Percentiles rank a stretch among this genome's conserved stretches.
phyloP scores from a whole-genome alignment of 345 rosid genomes.

The Pistacia integerrima region DNA sequence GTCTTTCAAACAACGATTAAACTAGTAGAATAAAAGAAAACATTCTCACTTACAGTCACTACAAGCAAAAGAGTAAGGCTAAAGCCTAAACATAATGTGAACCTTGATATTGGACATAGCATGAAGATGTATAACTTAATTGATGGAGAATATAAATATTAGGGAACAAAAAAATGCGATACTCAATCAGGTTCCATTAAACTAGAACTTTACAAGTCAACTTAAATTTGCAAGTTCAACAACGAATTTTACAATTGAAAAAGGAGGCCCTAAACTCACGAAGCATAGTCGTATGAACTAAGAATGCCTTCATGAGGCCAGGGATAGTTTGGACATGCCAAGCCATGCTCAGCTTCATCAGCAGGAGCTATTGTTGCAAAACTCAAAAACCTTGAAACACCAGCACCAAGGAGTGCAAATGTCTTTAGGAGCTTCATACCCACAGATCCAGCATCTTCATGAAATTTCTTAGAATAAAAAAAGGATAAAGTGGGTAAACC shows the following conservation, averaged over 20 bases:
- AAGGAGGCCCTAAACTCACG: slow-evolving; percentile 59
- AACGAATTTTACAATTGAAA: slow-evolving; percentile 10
- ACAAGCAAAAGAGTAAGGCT: not conserved
- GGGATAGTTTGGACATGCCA: slow-evolving; percentile 82
- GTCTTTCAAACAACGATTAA: too few relatives aligned
- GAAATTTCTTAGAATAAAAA: slow-evolving; percentile 67
- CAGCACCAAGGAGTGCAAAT: slow-evolving; percentile 82
- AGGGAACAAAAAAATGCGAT: not conserved
- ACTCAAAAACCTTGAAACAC: slow-evolving; percentile 78
- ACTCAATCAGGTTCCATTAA: not conserved
- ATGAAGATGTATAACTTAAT: not conserved
- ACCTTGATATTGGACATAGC: too few relatives aligned
- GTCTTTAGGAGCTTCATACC: slow-evolving; percentile 58
- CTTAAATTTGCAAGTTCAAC: not conserved
- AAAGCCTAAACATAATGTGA: not conserved
- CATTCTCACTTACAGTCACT: too few relatives aligned
- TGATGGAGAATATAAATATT: not conserved
- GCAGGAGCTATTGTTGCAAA: slow-evolving; percentile 81
- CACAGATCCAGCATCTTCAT: slow-evolving; percentile 58
- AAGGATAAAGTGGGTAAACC: slow-evolving; percentile 49
- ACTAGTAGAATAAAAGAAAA: too few relatives aligned
- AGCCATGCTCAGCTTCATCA: slow-evolving; percentile 98
- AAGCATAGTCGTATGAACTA: slow-evolving; percentile 97
- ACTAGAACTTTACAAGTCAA: not conserved
- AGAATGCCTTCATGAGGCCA: slow-evolving; percentile 99